A percentile compares a stretch with the other conserved stretches of the same genome.
Evolutionary conservation across 495 filamentous ascomycete species (phyloP).

Genomic region (Penicillium paradoxum): DNA sequence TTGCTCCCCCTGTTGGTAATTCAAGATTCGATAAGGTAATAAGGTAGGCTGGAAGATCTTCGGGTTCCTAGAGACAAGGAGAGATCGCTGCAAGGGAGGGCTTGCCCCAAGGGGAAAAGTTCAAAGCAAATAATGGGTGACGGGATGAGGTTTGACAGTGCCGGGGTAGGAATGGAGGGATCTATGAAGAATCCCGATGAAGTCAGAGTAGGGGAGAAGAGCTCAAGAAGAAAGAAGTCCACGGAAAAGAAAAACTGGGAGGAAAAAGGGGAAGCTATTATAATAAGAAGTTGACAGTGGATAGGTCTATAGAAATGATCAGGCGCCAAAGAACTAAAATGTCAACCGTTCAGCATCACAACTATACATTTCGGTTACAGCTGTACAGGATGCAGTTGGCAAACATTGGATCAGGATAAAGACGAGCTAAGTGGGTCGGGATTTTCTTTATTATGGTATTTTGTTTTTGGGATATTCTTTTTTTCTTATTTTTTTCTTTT

Average conservation of each 20-base stretch:
- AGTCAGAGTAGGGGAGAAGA: not conserved
- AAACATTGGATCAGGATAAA: conserved; percentile 34
- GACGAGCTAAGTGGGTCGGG: conserved; percentile 16
- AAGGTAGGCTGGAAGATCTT: conserved; percentile 19
- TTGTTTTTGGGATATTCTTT: conserved; percentile 15
- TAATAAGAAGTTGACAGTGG: conserved; percentile 35
- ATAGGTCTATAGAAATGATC: conserved; percentile 37
- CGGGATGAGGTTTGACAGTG: not conserved
- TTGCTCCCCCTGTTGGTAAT: conserved; percentile 29
- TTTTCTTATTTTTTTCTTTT: conserved; percentile 11
- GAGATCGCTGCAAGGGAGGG: conserved; percentile 29
- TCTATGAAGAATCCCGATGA: conserved; percentile 27
- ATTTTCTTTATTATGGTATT: conserved; percentile 18
- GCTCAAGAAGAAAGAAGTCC: conserved; percentile 9
- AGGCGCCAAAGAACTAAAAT: conserved; percentile 36
- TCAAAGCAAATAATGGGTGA: no score
- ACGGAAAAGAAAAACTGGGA: conserved; percentile 12
- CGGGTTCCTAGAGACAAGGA: conserved; percentile 17
- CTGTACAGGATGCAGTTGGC: conserved; percentile 41
- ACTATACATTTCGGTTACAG: conserved; percentile 40
- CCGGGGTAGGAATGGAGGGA: conserved; percentile 17
- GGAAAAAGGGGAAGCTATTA: conserved; percentile 34
- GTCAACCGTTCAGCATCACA: conserved; percentile 34
- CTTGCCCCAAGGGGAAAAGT: conserved; percentile 4
- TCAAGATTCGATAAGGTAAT: conserved; percentile 23